phyloP scores from a whole-genome alignment of 176 grass and related monocot species.

The Neostapfia colusana region DNA sequence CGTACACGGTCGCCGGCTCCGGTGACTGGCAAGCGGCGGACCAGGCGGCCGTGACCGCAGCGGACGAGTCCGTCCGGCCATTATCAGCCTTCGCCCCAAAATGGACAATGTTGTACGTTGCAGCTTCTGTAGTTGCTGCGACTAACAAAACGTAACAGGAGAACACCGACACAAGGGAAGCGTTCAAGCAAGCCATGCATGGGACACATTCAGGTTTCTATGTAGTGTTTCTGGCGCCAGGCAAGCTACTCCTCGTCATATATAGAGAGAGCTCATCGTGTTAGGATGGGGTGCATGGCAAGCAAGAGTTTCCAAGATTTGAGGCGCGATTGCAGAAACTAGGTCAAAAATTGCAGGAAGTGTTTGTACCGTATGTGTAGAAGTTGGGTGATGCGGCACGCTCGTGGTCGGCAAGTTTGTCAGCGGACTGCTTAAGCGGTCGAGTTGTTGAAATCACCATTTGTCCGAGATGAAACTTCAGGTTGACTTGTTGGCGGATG shows the following conservation, averaged over 20 bases:
- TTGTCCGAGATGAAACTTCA: neutral
- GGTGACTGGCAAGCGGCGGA: slow-evolving; percentile 39
- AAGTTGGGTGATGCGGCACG: neutral
- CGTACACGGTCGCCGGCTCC: slow-evolving; percentile 44
- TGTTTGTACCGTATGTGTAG: neutral
- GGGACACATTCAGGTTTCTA: neutral
- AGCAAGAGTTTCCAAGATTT: neutral
- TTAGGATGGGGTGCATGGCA: neutral
- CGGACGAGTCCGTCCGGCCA: slow-evolving; percentile 39
- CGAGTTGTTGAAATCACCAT: neutral
- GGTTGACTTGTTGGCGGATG: slow-evolving; percentile 3
- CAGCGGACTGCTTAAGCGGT: slow-evolving; percentile 19
- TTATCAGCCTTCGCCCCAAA: slow-evolving; percentile 49
- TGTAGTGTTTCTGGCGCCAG: too few species aligned
- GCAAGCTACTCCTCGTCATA: neutral
- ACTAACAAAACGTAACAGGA: neutral
- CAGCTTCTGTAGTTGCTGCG: slow-evolving; percentile 3
- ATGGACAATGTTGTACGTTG: slow-evolving; percentile 30
- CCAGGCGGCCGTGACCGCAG: slow-evolving; percentile 46
- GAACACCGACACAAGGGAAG: neutral
- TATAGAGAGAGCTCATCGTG: neutral
- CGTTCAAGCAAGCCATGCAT: slow-evolving; percentile 20
- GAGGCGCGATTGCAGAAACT: slow-evolving; percentile 26
- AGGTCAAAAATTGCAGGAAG: slow-evolving; percentile 22
- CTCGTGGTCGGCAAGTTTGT: neutral